Conservation (phyloP, 495 filamentous ascomycete genomes). For the Aspergillus steynii region DNA sequence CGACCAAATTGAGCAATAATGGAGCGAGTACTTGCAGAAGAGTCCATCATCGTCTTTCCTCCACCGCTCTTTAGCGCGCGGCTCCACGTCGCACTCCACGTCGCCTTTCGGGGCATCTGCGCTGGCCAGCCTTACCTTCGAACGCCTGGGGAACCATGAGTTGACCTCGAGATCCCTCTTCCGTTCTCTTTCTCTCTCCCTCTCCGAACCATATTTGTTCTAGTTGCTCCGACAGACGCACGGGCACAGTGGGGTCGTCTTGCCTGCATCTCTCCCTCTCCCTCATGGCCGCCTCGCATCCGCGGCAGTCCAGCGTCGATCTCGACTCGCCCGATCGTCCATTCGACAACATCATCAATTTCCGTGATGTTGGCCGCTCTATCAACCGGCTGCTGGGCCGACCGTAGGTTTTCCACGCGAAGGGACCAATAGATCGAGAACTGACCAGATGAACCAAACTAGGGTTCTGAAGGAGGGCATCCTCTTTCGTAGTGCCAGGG, state of each 20-base stretch:
- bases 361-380: conserved; percentile 78
- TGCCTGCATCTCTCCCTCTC: conserved; percentile 8
- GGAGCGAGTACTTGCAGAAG: too few relatives aligned
- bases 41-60: background rate
- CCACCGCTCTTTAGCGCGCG: background rate
- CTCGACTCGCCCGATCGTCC: conserved; percentile 45
- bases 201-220: background rate
- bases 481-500: conserved; percentile 75
- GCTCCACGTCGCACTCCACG: background rate
- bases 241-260: background rate
- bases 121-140: background rate
- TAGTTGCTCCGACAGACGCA: background rate
- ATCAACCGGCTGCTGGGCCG: conserved; percentile 60
- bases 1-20: too few relatives aligned
- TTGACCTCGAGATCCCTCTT: conserved; percentile 26
- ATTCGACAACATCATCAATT: conserved; percentile 74
- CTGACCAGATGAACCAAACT: conserved; percentile 10
- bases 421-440: conserved; percentile 2
- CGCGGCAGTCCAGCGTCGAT: conserved; percentile 39
- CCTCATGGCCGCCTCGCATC: conserved; percentile 12
- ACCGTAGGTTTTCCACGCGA: conserved; percentile 41
- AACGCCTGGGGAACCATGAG: conserved; percentile 25
- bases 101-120: background rate
- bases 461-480: conserved; percentile 69
- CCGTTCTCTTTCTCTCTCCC: conserved; percentile 14